Conservation (phyloP, 371 early-diverging fungal species). For the Rhizopus sp. region DNA sequence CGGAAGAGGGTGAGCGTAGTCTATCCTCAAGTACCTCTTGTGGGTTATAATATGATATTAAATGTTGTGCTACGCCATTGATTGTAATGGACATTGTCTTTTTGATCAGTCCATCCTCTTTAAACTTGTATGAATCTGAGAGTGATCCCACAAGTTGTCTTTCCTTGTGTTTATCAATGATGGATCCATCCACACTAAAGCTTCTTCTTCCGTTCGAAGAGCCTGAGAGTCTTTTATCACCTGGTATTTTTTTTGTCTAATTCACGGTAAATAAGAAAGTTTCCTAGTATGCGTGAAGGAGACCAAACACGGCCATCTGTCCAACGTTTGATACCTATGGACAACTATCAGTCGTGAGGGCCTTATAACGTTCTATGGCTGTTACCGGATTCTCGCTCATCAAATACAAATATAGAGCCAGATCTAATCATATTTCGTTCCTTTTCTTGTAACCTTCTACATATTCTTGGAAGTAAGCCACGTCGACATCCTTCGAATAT, state of each 20-base stretch:
- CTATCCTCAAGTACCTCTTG: slow-evolving; percentile 67
- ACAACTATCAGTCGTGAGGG: no score
- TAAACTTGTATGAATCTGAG: slow-evolving; percentile 67
- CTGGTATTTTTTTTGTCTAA: slow-evolving; percentile 45
- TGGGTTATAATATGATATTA: slow-evolving; percentile 84
- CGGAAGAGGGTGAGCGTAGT: slow-evolving; percentile 58
- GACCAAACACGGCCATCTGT: slow-evolving; percentile 75
- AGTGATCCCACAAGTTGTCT: slow-evolving; percentile 62
- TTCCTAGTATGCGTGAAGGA: slow-evolving; percentile 67
- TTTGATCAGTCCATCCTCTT: slow-evolving; percentile 82
- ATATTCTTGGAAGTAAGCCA: slow-evolving; percentile 68
- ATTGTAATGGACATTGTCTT: slow-evolving; percentile 82
- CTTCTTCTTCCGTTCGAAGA: slow-evolving; percentile 21
- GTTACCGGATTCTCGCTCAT: slow-evolving; percentile 83
- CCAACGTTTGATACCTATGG: slow-evolving; percentile 71
- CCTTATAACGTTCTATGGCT: no score
- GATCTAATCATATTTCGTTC: slow-evolving; percentile 80
- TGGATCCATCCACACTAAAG: slow-evolving; percentile 27
- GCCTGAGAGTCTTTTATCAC: slow-evolving; percentile 24
- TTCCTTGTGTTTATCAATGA: slow-evolving; percentile 49
- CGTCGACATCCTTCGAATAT: slow-evolving; percentile 82
- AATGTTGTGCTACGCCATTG: slow-evolving; percentile 77
- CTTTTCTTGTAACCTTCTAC: slow-evolving; percentile 74
- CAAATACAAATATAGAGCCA: slow-evolving; percentile 87
- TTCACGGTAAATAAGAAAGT: slow-evolving; percentile 67